Evolutionary conservation across 345 rosid species (phyloP).

Genomic region (Eucalyptus sp.): DNA sequence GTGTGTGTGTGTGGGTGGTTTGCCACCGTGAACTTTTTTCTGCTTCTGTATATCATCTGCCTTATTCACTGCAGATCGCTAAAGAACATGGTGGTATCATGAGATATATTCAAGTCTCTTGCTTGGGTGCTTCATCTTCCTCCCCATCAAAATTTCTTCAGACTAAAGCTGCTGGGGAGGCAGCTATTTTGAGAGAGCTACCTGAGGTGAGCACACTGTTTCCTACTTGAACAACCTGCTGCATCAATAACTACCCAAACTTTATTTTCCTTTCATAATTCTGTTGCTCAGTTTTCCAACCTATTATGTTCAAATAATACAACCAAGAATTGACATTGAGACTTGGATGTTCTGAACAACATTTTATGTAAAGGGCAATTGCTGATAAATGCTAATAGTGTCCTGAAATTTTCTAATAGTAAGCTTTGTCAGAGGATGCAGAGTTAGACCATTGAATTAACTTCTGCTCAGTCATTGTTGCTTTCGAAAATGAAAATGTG

Average conservation of each 20-base stretch:
- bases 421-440: neutral
- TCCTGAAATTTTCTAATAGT: neutral
- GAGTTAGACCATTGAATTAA: neutral
- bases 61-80: conserved; percentile 51
- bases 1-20: neutral
- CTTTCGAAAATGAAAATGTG: neutral
- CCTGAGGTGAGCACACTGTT: conserved; percentile 48
- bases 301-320: neutral
- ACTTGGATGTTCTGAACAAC: neutral
- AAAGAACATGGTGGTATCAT: conserved; percentile 97
- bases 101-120: conserved; percentile 94
- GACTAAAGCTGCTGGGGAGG: conserved; percentile 94
- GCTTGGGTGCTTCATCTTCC: conserved; percentile 75
- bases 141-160: conserved; percentile 74
- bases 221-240: neutral
- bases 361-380: neutral
- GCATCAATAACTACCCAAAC: neutral
- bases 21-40: neutral
- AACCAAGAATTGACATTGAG: neutral
- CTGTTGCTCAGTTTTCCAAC: neutral
- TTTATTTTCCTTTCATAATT: neutral
- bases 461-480: neutral
- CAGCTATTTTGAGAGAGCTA: conserved; percentile 63
- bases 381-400: neutral
- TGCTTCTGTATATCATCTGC: neutral